Conservation (phyloP, 139 green algal species). For the Microglena sp. region DNA sequence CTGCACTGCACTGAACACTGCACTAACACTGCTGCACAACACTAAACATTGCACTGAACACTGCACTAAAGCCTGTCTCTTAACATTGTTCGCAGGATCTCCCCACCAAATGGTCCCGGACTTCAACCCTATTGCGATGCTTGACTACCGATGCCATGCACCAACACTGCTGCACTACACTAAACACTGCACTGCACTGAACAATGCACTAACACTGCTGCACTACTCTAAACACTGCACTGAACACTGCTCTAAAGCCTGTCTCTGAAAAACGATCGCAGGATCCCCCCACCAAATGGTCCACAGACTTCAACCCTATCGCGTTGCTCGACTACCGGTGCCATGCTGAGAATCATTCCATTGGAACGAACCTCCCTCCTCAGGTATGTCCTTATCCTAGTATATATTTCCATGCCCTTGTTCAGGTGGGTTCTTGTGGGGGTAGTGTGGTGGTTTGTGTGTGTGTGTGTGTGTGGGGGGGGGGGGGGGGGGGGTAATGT, state of each 20-base stretch:
- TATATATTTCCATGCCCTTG: too few species aligned
- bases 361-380: conserved; percentile 24
- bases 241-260: neutral
- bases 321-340: conserved; percentile 41
- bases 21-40: neutral
- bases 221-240: neutral
- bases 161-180: neutral
- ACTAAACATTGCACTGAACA: neutral
- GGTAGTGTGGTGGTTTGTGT: too few species aligned
- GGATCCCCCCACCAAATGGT: conserved; percentile 17
- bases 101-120: conserved; percentile 2
- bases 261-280: neutral
- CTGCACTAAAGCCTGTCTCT: neutral
- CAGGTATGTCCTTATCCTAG: too few species aligned
- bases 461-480: too few species aligned
- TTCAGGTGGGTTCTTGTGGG: too few species aligned
- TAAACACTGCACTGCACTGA: neutral
- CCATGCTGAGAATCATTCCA: conserved; percentile 21
- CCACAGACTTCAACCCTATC: conserved; percentile 14
- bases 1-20: neutral
- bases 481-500: too few species aligned
- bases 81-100: conserved; percentile 11
- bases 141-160: conserved; percentile 35
- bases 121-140: conserved; percentile 20
- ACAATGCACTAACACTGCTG: neutral